phyloP scores from a whole-genome alignment of 352 stramenopile species.

The Phytopythium mirpurense region DNA sequence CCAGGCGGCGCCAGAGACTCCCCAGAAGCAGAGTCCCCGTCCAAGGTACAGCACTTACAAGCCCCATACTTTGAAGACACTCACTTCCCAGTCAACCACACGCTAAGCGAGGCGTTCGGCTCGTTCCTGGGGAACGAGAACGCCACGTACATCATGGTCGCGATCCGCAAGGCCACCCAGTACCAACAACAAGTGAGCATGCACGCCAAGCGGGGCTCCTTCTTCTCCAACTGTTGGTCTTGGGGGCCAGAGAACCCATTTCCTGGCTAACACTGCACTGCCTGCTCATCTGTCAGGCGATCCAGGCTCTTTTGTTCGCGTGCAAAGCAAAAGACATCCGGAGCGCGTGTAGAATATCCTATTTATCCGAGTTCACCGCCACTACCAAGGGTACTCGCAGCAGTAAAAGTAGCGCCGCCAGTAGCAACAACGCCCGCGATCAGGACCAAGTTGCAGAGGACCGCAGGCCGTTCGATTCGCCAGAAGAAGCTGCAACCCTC shows the following conservation, averaged over 20 bases:
- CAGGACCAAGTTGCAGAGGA: not conserved
- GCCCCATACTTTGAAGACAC: conserved; percentile 44
- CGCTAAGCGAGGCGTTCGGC: conserved; percentile 39
- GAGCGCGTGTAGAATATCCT: conserved; percentile 23
- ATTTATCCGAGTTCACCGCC: conserved; percentile 24
- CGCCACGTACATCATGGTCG: conserved; percentile 48
- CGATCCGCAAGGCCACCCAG: conserved; percentile 46
- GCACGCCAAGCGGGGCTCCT: no score
- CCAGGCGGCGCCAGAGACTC: conserved; percentile 11
- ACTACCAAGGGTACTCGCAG: conserved; percentile 1
- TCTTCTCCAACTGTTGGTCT: not conserved
- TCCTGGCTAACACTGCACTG: not conserved
- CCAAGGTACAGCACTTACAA: not conserved
- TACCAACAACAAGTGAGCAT: conserved; percentile 60
- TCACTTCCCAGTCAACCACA: conserved; percentile 42
- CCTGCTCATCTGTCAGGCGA: conserved; percentile 30
- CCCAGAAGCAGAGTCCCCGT: not conserved
- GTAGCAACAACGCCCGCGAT: not conserved
- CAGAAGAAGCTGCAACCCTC: not conserved
- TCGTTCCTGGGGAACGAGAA: conserved; percentile 38
- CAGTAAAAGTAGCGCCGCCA: conserved; percentile 4
- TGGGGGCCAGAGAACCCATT: not conserved
- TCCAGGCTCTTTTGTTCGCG: conserved; percentile 72
- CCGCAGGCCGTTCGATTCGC: not conserved
- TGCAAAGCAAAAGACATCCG: conserved; percentile 79